Conservation (phyloP, 345 rosid genomes). For the Eucalyptus cladocalyx region DNA sequence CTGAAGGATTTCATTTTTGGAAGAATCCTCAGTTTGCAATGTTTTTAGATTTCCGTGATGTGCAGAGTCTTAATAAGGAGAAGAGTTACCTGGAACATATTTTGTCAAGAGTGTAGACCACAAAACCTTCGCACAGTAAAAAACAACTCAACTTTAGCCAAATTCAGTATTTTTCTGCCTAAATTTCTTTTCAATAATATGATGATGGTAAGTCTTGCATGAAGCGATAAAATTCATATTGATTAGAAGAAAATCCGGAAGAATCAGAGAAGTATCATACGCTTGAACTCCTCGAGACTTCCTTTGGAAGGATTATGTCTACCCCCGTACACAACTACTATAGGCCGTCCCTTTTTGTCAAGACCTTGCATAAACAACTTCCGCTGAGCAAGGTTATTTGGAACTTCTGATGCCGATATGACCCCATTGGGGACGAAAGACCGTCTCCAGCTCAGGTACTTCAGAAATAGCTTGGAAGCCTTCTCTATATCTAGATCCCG, state of each 20-base stretch:
- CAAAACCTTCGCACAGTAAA: constrained; percentile 31
- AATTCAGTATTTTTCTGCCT: neutral
- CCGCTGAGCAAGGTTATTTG: constrained; percentile 47
- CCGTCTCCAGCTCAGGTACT: constrained; percentile 66
- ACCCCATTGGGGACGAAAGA: constrained; percentile 42
- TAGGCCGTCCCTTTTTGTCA: constrained; percentile 69
- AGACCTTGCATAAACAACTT: constrained; percentile 67
- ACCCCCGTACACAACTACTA: constrained; percentile 37
- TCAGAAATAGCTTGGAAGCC: constrained; percentile 57
- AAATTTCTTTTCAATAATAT: neutral
- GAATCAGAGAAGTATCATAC: constrained; percentile 14
- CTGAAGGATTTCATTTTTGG: neutral
- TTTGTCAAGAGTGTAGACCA: constrained; percentile 57
- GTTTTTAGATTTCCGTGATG: neutral
- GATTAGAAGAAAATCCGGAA: neutral
- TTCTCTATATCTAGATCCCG: constrained; percentile 83
- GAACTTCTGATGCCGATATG: constrained; percentile 41
- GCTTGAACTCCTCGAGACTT: constrained; percentile 66
- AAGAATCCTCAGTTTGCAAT: neutral
- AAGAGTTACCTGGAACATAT: constrained; percentile 46
- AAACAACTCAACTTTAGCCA: neutral
- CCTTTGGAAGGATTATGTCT: constrained; percentile 62
- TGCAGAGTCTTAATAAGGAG: neutral
- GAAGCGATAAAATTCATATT: neutral
- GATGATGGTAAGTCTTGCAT: neutral